Percentiles rank a stretch among this genome's conserved stretches.
These are phyloP conservation scores for Salvia splendens DNA, from an alignment of 257 asterid genomes.

Conservation along the genomic window DNA sequence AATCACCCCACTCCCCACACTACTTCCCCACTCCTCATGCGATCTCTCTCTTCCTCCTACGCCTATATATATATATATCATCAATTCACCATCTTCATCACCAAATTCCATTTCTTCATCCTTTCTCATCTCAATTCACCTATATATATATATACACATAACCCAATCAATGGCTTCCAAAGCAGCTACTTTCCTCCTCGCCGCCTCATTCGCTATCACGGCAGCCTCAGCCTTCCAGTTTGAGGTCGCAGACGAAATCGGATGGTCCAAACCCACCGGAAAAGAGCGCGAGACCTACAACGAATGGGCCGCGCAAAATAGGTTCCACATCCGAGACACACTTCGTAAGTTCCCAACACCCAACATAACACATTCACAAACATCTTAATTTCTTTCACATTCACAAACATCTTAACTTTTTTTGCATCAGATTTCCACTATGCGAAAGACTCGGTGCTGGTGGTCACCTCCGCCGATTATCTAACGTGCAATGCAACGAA, in stretches of 20 bases:
- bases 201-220: slow-evolving; percentile 30
- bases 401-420: too few relatives aligned
- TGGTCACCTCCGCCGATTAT: slow-evolving; percentile 55
- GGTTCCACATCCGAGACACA: slow-evolving; percentile 70
- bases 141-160: neutral
- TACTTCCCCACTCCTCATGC: neutral
- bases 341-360: slow-evolving; percentile 42
- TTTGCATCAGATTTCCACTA: slow-evolving; percentile 59
- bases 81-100: too few relatives aligned
- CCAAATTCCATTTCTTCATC: too few relatives aligned
- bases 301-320: slow-evolving; percentile 69
- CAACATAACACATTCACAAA: too few relatives aligned
- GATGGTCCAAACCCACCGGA: slow-evolving; percentile 64
- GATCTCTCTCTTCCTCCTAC: neutral
- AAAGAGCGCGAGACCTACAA: slow-evolving; percentile 64
- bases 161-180: slow-evolving; percentile 38
- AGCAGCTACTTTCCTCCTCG: slow-evolving; percentile 12
- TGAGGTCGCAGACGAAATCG: slow-evolving; percentile 53
- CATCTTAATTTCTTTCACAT: too few relatives aligned
- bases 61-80: neutral
- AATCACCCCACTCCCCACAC: neutral
- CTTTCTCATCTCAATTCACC: too few relatives aligned
- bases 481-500: slow-evolving; percentile 47
- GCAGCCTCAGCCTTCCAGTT: slow-evolving; percentile 49
- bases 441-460: slow-evolving; percentile 58